Base-by-base conservation (phyloP, 768 basidiomycete genomes). In the Termitomyces sp. region DNA sequence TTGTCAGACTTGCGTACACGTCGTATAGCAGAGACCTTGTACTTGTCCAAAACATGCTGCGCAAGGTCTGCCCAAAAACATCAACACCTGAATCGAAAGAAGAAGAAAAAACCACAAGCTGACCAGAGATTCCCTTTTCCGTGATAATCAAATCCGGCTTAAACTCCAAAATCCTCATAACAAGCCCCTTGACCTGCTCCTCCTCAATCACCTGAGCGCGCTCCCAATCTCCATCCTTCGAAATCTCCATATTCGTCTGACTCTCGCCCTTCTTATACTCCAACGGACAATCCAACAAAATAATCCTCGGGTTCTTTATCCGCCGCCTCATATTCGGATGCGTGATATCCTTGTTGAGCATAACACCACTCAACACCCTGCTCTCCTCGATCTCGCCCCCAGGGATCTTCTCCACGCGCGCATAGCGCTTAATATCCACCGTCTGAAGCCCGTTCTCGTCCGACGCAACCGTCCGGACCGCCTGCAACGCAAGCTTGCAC, bases 251-350 rank as follows among this genome's bases (percentile, higher is more conserved):
- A 71, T 98, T 97, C 61, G 97, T 98, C 75, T 99, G 97, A 58
- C 83, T 86, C 78, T 98, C 97, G 30, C 96, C 96, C 80, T 98
- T 98, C 78, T 98, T 99, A 78, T 99, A 98, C 77, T 98, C 96
- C 58, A 98, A 75, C 10, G 95, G 95, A 72, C 95, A 98, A 72
- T 97, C 95, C 43, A 98, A 76, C 43, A 98, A 74, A 26, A 98
- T 77, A 51, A 99, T 90, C 13, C 95, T 76, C 3, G 96, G 97
- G 64, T 93, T 91, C 61, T 79, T 83, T 71, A 98, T 98, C 64
- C 93, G 79, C 58, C 97, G 74, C 56, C 96, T 79, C 97, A 98
- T 99, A 65, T 91, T 87, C 10, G 97, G 95, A 74, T 98, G 97
- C 0, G 94, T 97, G 67, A 99, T 91, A 70, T 98, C 97, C 80